These are phyloP conservation scores for Dictyostelium capitatum DNA, from an alignment of 78 protist genomes.

Conservation along the genomic window DNA sequence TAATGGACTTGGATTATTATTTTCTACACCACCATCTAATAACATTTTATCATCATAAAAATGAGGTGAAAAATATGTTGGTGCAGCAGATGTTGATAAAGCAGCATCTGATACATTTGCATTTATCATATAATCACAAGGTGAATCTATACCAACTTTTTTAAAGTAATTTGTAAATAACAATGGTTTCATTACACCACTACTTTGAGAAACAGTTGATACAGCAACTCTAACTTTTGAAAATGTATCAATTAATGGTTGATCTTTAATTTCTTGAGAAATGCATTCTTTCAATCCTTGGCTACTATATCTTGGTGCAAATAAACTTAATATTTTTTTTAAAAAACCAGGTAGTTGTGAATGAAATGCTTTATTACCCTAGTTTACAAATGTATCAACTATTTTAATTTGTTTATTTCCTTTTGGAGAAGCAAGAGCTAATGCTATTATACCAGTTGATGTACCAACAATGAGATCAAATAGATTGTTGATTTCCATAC, in stretches of 20 bases:
- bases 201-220: background rate
- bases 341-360: too few species aligned
- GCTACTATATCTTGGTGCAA: too few species aligned
- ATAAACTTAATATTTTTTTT: too few species aligned
- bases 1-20: background rate
- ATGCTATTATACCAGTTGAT: background rate
- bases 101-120: background rate
- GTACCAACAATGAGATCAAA: constrained; percentile 39
- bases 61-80: constrained; percentile 7
- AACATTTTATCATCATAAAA: background rate
- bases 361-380: background rate
- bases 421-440: background rate
- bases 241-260: background rate
- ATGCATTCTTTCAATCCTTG: too few species aligned
- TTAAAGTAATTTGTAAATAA: background rate
- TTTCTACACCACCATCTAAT: constrained; percentile 7
- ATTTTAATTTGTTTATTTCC: background rate
- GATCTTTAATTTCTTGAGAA: too few species aligned
- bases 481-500: background rate
- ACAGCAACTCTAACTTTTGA: background rate
- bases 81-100: constrained; percentile 5
- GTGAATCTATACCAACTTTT: background rate
- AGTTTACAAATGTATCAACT: background rate
- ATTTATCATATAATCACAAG: background rate
- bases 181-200: background rate